phyloP scores from a whole-genome alignment of 2,329 filamentous ascomycete genomes.

The Ophiostoma triangulosporum region DNA sequence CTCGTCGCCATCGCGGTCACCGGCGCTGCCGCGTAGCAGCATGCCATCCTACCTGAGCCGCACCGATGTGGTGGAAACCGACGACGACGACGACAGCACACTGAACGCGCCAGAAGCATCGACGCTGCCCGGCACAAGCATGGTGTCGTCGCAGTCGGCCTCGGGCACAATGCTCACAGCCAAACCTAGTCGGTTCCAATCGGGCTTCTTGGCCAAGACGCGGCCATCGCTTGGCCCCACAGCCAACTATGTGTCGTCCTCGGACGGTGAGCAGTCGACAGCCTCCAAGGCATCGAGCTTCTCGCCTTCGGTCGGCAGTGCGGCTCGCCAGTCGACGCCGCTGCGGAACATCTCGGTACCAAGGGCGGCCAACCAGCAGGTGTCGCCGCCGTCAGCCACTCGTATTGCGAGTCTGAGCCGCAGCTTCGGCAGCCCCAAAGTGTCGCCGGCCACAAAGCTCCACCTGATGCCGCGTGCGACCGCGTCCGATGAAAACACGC shows the following conservation, averaged over 20 bases:
- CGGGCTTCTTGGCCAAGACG: constrained; percentile 65
- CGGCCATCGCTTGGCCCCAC: constrained; percentile 1
- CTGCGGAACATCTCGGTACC: constrained; percentile 37
- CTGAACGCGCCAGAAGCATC: constrained; percentile 27
- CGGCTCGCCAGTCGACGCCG: constrained; percentile 22
- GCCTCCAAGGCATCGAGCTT: neutral
- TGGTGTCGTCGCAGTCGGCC: neutral
- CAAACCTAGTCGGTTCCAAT: constrained; percentile 69
- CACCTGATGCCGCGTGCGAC: constrained; percentile 13
- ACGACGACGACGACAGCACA: constrained; percentile 8
- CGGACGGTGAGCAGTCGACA: constrained; percentile 31
- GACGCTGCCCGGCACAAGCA: constrained; percentile 16
- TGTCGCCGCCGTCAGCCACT: constrained; percentile 29
- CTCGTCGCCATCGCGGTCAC: constrained; percentile 22
- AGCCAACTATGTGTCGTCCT: constrained; percentile 33
- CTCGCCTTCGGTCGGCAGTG: neutral
- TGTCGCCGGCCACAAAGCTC: neutral
- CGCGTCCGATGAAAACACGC: constrained; percentile 36
- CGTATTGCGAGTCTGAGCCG: constrained; percentile 15
- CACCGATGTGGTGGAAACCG: constrained; percentile 6
- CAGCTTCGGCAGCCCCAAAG: constrained; percentile 19
- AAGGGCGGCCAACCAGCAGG: constrained; percentile 32
- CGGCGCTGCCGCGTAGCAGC: constrained; percentile 25
- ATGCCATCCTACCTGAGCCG: constrained; percentile 8
- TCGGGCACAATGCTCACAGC: constrained; percentile 12